Evolutionary conservation across 73 alveolate species (phyloP).

Genomic region (Urostyla sp.): DNA sequence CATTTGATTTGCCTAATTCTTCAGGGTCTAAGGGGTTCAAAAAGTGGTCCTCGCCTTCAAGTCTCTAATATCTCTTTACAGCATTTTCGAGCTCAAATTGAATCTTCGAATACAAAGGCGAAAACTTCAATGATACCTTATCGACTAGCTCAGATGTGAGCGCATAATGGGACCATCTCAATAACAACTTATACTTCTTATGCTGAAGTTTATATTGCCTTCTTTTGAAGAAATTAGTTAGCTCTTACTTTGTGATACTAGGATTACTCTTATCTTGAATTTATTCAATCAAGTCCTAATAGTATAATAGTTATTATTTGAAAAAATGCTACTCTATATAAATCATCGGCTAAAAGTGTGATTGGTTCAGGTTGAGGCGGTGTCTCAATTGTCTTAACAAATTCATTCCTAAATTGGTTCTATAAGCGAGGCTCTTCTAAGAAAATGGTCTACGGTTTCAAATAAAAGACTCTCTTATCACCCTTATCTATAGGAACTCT

Average conservation of each 20-base stretch:
- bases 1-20: neutral
- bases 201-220: constrained; percentile 57
- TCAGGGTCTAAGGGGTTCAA: constrained; percentile 14
- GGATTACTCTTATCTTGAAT: constrained; percentile 38
- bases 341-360: constrained; percentile 57
- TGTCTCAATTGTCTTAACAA: neutral
- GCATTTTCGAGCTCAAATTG: constrained; percentile 64
- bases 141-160: constrained; percentile 57
- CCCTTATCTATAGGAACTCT: constrained; percentile 34
- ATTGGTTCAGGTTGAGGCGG: constrained; percentile 59
- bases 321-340: constrained; percentile 21
- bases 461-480: constrained; percentile 60
- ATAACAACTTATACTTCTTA: constrained; percentile 52
- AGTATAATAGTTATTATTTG: neutral
- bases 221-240: constrained; percentile 48
- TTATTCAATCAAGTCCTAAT: constrained; percentile 26
- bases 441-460: constrained; percentile 48
- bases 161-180: constrained; percentile 61
- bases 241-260: constrained; percentile 4
- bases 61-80: constrained; percentile 48
- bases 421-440: constrained; percentile 50
- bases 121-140: constrained; percentile 46
- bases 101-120: constrained; percentile 45
- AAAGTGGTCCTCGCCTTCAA: constrained; percentile 66
- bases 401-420: constrained; percentile 49